phyloP scores from a whole-genome alignment of 2,329 filamentous ascomycete species.

The Monilinia laxa region DNA sequence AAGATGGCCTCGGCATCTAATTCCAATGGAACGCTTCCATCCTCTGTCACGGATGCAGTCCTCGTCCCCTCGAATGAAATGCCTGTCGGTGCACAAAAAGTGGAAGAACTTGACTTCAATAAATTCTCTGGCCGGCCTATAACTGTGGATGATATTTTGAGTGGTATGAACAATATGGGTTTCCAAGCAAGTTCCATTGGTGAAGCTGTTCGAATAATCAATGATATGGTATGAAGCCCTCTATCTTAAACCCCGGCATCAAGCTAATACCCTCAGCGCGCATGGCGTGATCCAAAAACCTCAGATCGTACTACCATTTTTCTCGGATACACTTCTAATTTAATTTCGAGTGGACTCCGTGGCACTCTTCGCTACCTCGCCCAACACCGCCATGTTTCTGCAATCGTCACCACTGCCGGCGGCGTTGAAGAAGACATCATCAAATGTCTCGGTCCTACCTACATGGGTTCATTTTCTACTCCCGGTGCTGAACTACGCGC shows the following conservation, averaged over 20 bases:
- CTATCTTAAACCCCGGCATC: not conserved
- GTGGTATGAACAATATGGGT: slow-evolving; percentile 82
- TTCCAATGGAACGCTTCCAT: slow-evolving; percentile 48
- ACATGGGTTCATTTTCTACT: slow-evolving; percentile 82
- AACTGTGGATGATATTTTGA: slow-evolving; percentile 80
- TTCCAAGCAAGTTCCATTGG: slow-evolving; percentile 79
- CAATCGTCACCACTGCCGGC: slow-evolving; percentile 91
- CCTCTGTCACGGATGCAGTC: slow-evolving; percentile 73
- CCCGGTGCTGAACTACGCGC: slow-evolving; percentile 74
- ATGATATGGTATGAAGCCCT: slow-evolving; percentile 72
- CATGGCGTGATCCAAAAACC: slow-evolving; percentile 78
- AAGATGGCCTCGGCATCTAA: slow-evolving; percentile 21
- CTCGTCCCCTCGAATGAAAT: slow-evolving; percentile 81
- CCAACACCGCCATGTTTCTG: slow-evolving; percentile 87
- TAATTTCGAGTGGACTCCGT: slow-evolving; percentile 92
- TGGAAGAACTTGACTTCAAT: slow-evolving; percentile 92
- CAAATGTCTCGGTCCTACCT: slow-evolving; percentile 94
- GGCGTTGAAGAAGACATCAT: slow-evolving; percentile 98
- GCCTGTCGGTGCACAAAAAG: slow-evolving; percentile 73
- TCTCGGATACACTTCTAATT: slow-evolving; percentile 93
- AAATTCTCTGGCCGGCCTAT: slow-evolving; percentile 70
- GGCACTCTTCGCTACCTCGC: slow-evolving; percentile 91
- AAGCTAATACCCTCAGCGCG: slow-evolving; percentile 53
- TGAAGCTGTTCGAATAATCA: slow-evolving; percentile 87
- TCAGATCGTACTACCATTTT: slow-evolving; percentile 86